Conservation (phyloP, 2,329 filamentous ascomycete species). For the Sporothrix euskadiensis region DNA sequence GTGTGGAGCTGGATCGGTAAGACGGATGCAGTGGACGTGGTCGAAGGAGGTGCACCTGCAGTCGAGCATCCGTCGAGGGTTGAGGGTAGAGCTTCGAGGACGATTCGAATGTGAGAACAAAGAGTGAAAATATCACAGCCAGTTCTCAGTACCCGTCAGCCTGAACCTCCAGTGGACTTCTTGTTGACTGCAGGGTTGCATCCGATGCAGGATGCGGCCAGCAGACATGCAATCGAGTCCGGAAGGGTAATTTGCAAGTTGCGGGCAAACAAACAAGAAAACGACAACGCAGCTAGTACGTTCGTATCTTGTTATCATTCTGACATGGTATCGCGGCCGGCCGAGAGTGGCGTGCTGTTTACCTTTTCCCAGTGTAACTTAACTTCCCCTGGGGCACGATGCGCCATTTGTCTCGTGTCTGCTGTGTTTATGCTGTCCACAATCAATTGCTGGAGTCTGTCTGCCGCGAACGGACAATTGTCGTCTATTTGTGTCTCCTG, state of each 20-base stretch:
- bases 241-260: not conserved
- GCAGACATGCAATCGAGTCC: not conserved
- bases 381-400: not conserved
- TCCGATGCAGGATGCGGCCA: conserved; percentile 4
- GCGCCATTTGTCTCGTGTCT: conserved; percentile 18
- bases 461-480: not conserved
- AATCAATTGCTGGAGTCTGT: not conserved
- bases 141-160: not conserved
- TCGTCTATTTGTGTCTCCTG: not conserved
- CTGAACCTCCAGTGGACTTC: not conserved
- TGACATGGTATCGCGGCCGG: not conserved
- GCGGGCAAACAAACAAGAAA: not conserved
- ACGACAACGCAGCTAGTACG: not conserved
- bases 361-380: not conserved
- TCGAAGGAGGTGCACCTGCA: not conserved
- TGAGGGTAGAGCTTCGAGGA: not conserved
- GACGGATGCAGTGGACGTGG: conserved; percentile 8
- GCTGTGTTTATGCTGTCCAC: not conserved
- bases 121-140: not conserved
- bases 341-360: conserved; percentile 11
- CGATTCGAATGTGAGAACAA: not conserved
- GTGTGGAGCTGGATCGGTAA: conserved; percentile 21
- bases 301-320: not conserved
- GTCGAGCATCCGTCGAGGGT: not conserved
- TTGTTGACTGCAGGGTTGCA: not conserved